Base-by-base conservation (phyloP, 257 asterid genomes). In the Avicennia marina region DNA sequence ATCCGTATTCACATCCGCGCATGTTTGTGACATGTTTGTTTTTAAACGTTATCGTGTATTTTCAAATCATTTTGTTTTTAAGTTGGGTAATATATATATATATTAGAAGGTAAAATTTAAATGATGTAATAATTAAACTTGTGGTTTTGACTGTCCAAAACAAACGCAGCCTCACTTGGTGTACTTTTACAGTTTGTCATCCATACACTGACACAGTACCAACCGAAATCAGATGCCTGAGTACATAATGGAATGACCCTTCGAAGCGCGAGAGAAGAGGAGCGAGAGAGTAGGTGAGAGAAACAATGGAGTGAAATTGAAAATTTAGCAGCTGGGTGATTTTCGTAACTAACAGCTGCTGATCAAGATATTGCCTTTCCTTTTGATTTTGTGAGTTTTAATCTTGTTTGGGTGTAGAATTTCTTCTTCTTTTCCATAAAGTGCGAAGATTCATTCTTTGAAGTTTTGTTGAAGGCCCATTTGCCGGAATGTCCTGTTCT, bases 271-370 rank as follows among this genome's bases (percentile, higher is more conserved):
- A 62, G 61, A 55, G 49, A 50, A 60, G 32, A 44, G 10, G 11
- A 21, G 62, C 25, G 17, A 44, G 56, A 38, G 60, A 51, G 67
- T 58, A 63, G 41, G 51, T 41, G 42, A 42, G 75, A 55, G 38
- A 65, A 57, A 15, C 4, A 69, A 81, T 81, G 89, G 89, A 81
- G 74, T 78, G 69, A 73, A 49, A 64, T 65, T 50, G 68, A 33
- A 62, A 57, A 56, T 45, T 67, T 67, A 56, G 88, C 86, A 72
- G 94, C 86, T 81, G 76, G 63, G 67, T 59, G 77, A 66, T 75
- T 60, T 66, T 65, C 20, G 65, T 61, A 54, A 71, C 75, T n/a
- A 78, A 67, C 74, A 69, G 90, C 90, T 78, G 86, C 87, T 80
- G 76, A 76, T 76, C 76, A 73, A 72, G 73, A 71, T 68, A 69